These are phyloP conservation scores for Sicyos edulis DNA, from an alignment of 306 rosid species.

Conservation along the genomic window DNA sequence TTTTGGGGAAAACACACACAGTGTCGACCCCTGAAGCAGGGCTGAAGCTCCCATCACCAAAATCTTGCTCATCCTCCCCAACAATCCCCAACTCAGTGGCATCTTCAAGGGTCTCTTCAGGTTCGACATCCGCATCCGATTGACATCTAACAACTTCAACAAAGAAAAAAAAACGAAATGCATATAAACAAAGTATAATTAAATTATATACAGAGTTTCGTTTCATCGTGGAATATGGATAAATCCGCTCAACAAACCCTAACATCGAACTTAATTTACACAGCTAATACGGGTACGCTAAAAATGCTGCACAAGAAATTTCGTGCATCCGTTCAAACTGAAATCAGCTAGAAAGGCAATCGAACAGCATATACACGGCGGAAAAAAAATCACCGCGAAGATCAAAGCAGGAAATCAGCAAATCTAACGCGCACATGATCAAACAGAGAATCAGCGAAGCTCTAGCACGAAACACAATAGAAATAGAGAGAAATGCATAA, in stretches of 20 bases:
- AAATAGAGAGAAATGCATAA: background rate
- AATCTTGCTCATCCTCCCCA: conserved; percentile 72
- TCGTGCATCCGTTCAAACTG: too few relatives aligned
- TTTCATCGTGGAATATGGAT: background rate
- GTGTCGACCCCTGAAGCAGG: conserved; percentile 78
- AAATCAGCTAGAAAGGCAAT: background rate
- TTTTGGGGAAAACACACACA: conserved; percentile 33
- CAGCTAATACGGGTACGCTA: background rate
- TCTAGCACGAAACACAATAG: background rate
- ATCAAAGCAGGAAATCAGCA: background rate
- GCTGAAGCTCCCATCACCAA: conserved; percentile 49
- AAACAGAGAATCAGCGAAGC: background rate
- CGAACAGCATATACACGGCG: background rate
- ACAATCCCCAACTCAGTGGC: conserved; percentile 66
- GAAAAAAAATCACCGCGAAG: background rate
- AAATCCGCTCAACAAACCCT: background rate
- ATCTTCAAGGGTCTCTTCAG: conserved; percentile 47
- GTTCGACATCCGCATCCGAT: conserved; percentile 33
- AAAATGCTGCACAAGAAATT: too few relatives aligned
- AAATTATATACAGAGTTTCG: background rate
- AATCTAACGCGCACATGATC: background rate
- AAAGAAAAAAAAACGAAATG: background rate
- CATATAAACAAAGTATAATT: background rate
- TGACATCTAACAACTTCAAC: conserved; percentile 69
- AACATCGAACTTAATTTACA: background rate